Evolutionary conservation across 2,329 filamentous ascomycete species (phyloP).

Genomic region (Colletotrichum somersetense): DNA sequence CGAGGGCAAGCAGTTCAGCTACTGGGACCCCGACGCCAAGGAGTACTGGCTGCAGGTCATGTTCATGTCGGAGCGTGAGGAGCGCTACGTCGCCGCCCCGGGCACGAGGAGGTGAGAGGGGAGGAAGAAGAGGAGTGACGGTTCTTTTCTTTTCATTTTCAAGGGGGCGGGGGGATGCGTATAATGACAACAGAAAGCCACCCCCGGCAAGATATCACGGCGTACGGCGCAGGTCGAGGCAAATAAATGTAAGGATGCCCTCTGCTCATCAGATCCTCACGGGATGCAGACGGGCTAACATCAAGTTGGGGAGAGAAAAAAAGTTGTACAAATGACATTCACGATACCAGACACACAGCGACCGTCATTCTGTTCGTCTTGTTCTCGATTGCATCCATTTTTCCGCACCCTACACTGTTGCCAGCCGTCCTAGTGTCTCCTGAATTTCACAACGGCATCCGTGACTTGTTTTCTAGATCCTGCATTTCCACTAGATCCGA

Average conservation of each 20-base stretch:
- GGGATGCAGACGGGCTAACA: constrained; percentile 1
- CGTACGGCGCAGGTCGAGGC: constrained; percentile 29
- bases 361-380: background rate
- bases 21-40: constrained; percentile 95
- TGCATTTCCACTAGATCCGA: constrained; percentile 29
- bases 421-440: constrained; percentile 33
- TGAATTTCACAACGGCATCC: constrained; percentile 31
- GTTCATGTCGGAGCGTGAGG: constrained; percentile 98
- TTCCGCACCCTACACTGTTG: background rate
- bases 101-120: constrained; percentile 63
- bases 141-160: too few species aligned
- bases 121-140: too few species aligned
- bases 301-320: background rate
- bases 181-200: too few species aligned
- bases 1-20: constrained; percentile 90
- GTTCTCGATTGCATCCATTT: constrained; percentile 34
- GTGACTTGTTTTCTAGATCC: constrained; percentile 31
- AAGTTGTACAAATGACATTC: constrained; percentile 1
- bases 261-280: background rate
- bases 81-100: constrained; percentile 80
- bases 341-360: background rate
- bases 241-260: constrained; percentile 17
- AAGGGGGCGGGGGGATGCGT: too few species aligned
- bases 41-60: constrained; percentile 98
- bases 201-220: constrained; percentile 9